A percentile compares a stretch with the other conserved stretches of the same genome.
Evolutionary conservation across 257 asterid genomes (phyloP).

Genomic region (Coffea eugenioides): DNA sequence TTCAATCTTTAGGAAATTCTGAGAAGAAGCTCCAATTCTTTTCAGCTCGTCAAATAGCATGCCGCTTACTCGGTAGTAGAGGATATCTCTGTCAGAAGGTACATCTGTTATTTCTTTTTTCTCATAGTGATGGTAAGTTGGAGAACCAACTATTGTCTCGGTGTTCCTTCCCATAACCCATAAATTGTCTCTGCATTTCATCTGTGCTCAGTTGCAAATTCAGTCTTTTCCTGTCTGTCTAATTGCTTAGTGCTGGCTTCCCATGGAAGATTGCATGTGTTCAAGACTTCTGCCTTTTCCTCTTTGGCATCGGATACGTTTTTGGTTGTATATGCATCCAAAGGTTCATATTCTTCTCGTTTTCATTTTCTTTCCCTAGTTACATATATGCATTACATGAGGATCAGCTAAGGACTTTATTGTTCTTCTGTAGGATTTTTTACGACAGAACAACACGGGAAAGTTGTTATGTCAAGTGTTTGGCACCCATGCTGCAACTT

Average conservation of each 20-base stretch:
- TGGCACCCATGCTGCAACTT: conserved; percentile 64
- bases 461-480: conserved; percentile 91
- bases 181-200: conserved; percentile 10
- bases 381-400: background rate
- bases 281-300: conserved; percentile 46
- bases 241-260: conserved; percentile 79
- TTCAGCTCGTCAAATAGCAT: conserved; percentile 95
- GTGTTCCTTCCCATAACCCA: background rate
- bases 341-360: conserved; percentile 48
- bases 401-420: background rate
- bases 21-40: conserved; percentile 84
- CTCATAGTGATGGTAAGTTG: background rate
- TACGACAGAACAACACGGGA: conserved; percentile 96
- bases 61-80: conserved; percentile 94
- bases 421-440: conserved; percentile 63
- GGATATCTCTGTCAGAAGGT: conserved; percentile 97
- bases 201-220: background rate
- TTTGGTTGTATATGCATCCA: conserved; percentile 99
- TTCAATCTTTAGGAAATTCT: conserved; percentile 57
- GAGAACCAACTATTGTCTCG: background rate
- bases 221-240: conserved; percentile 8
- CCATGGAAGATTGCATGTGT: conserved; percentile 80
- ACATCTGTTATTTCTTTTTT: conserved; percentile 11
- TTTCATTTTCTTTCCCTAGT: background rate
- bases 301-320: conserved; percentile 60